These are phyloP conservation scores for Yamagishiella unicocca DNA, from an alignment of 139 green algal genomes.

Conservation along the genomic window DNA sequence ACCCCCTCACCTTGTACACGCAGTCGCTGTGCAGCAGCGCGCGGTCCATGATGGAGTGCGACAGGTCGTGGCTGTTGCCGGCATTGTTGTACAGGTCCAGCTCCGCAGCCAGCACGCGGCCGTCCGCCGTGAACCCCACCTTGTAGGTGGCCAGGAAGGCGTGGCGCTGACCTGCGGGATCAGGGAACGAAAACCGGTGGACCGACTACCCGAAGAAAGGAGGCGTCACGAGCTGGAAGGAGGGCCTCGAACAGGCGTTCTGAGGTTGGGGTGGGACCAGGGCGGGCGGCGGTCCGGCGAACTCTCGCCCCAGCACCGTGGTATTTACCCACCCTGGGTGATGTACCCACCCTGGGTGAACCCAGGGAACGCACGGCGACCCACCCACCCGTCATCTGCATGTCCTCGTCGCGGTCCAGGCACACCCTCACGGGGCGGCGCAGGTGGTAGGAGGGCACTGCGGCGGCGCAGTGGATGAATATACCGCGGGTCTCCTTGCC, in stretches of 20 bases:
- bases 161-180: conserved; percentile 87
- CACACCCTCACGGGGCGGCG: conserved; percentile 79
- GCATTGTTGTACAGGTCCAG: conserved; percentile 93
- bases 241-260: too few relatives aligned
- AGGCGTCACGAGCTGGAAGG: too few relatives aligned
- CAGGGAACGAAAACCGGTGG: too few relatives aligned
- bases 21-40: conserved; percentile 90
- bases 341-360: too few relatives aligned
- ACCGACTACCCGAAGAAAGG: too few relatives aligned
- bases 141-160: conserved; percentile 90
- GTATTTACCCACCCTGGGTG: too few relatives aligned
- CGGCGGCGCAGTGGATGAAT: conserved; percentile 81
- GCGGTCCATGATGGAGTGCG: conserved; percentile 88
- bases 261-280: too few relatives aligned
- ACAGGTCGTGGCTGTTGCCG: conserved; percentile 83
- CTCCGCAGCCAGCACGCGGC: conserved; percentile 84
- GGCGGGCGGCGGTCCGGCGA: too few relatives aligned
- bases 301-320: too few relatives aligned
- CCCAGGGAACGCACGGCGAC: too few relatives aligned
- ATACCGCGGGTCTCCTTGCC: conserved; percentile 95
- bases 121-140: conserved; percentile 76
- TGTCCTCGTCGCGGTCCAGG: conserved; percentile 95
- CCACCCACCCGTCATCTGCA: conserved; percentile 81
- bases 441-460: conserved; percentile 86
- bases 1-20: conserved; percentile 72